Evolutionary conservation across 192 early-diverging fungal species (phyloP), one percentile per base, ranked within the genome.

Genomic region (Linderina pennispora): DNA sequence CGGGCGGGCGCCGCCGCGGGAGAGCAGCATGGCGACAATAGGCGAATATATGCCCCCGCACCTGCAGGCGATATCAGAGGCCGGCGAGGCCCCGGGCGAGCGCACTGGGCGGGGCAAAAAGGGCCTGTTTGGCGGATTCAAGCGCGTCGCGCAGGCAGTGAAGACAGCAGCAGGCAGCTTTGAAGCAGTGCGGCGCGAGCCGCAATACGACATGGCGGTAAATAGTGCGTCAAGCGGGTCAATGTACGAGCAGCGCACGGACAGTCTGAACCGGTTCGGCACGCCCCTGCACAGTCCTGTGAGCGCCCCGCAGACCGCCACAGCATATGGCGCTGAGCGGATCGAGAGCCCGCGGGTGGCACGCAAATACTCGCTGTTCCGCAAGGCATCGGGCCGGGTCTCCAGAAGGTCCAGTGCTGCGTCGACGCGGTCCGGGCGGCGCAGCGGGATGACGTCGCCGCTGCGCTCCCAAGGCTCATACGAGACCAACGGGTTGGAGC

Each of bases 61-160:
- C 11, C 50, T 65, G 22, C 54, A 57, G 19, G 38, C 63, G 8
- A 65, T 65, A 16, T 43, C 44, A 33, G 58, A 61, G 45, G 20
- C 43, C 8, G 45, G 55, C 1, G 63, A 65, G 24, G 22, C 37
- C 3, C 26, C 41, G 4, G 55, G 45, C 10, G 8, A 45, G 1
- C 1, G 3, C 20, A 48, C 8, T 4, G 43, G 16, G 18, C 55
- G 48, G 16, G 21, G 25, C 38, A 51, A 62, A 6, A 31, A 45
- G 13, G 65, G 65, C 35, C 20, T 72, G 15, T 31, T 72, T 19
- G 53, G 52, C 32, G 56, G 62, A 24, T 55, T 72, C 49, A 55
- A 44, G 15, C 61, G 62, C 11, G 68, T 65, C 19, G 68, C 62
- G 15, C 55, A 72, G 26, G 68, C 68, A 0, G 68, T 72, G 9